phyloP scores from a whole-genome alignment of 2,329 filamentous ascomycete genomes.

The Calonectria naviculata region DNA sequence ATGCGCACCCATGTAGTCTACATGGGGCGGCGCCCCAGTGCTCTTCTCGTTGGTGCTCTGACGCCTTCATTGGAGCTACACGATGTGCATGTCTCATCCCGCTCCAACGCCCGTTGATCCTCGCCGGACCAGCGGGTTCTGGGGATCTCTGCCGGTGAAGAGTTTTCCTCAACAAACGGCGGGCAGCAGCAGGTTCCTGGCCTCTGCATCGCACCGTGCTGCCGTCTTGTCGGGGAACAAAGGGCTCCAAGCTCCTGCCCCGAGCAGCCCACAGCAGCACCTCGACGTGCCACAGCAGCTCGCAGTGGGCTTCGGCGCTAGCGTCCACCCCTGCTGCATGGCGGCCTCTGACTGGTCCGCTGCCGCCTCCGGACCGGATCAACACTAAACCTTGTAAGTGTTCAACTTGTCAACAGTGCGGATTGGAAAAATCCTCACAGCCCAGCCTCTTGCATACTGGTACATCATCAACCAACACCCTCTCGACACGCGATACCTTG shows the following conservation, averaged over 20 bases:
- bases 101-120: not conserved
- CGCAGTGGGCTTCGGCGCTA: constrained; percentile 21
- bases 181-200: not conserved
- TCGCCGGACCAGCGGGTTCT: not conserved
- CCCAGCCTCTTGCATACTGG: constrained; percentile 46
- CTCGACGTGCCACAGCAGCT: constrained; percentile 5
- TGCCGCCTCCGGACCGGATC: constrained; percentile 47
- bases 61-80: not conserved
- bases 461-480: constrained; percentile 37
- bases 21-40: not conserved
- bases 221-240: not conserved
- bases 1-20: not conserved
- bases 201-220: not conserved
- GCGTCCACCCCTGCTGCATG: constrained; percentile 29
- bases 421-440: constrained; percentile 56
- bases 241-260: not conserved
- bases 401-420: constrained; percentile 51
- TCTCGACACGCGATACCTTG: constrained; percentile 34
- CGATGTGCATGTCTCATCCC: constrained; percentile 1
- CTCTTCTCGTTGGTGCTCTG: not conserved
- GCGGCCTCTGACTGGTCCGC: constrained; percentile 42
- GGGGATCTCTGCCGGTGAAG: not conserved
- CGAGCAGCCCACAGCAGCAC: constrained; percentile 4
- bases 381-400: constrained; percentile 53
- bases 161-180: no score